Evolutionary conservation across 2,329 filamentous ascomycete species (phyloP), one percentile per base, ranked within the genome.

Genomic region (Phaeosphaeria sp.): DNA sequence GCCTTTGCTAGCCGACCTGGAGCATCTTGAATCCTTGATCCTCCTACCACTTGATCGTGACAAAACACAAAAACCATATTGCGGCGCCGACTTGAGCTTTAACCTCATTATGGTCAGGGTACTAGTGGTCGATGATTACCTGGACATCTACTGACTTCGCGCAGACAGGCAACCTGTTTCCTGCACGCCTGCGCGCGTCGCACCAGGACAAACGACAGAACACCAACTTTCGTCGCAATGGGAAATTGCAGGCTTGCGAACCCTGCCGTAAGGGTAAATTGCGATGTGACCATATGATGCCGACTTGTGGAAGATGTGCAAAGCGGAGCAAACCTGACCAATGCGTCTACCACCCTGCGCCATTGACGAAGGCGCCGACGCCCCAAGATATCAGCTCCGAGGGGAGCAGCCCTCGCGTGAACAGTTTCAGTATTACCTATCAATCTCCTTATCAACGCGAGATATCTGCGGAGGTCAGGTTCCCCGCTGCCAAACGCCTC

Each of bases 191-290:
- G 18, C 60, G 66, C 21, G 64, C 60, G 43, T 64, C 63, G 15
- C 69, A 73, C 36, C 67, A 72, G 51, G 67, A 66, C 33, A 66
- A 67, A 36, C 64, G 61, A 25, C 63, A 71, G 20, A 75, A 71
- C 44, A 69, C 64, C 6, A 65, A 56, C 2, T 72, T 67, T 48
- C 68, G 74, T 17, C 69, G 75, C 21, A 77, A 77, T 63, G 74
- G 75, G n/a, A 76, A 77, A 53, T 63, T 75, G 5, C 75, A 77
- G 52, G 72, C 74, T 2, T 77, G 75, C 50, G 74, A 77, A 54
- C 73, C 75, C 15, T 77, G 75, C 51, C 65, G 75, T 2, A 72
- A 73, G 52, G 70, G 67, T n/a, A 73, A 77, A 52, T 58, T 76
- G n/a, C 63, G 67, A 44, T 75, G 73, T 50, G 75, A 77, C 52